Evolutionary conservation across 305 asterid genomes (phyloP), one percentile per base, ranked within the genome.

Genomic region (Fraxinus velutina): DNA sequence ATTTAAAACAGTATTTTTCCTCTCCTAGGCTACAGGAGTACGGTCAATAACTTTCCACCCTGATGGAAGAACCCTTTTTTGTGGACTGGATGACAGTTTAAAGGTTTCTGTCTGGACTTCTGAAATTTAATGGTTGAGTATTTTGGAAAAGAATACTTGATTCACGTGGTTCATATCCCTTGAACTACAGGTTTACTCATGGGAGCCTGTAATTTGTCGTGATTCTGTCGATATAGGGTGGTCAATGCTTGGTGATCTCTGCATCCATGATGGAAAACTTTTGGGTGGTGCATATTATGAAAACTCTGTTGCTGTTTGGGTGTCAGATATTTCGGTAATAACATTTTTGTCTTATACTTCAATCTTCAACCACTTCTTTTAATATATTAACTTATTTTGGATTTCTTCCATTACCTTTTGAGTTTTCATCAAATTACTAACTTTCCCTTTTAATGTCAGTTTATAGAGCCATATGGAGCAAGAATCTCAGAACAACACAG

Each of bases 201-300:
- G 99, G 99, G 98, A 96, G 86, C 99, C 99, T 82, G 92, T 91
- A 76, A 86, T 89, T 78, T 96, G 97, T 85, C 98, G 91, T 44
- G 98, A 96, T 83, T 89, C 98, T 47, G 91, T 96, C 87, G 97
- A 92, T 81, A 94, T 96, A 97, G 98, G 98, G 79, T 96, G 99
- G 98, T 93, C 99, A 42, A 90, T 94, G 1, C 89, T 96, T 79
- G 97, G 98, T 71, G 99, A 94, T 87, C 90, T 94, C 74, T 92
- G 98, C 84, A 82, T 96, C 81, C 92, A 92, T 39, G 99, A 96
- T 57, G 98, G 96, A 75, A 96, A 93, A 84, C 95, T 96, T 83
- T 86, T 96, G 87, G 98, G 99, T 42, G 97, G 97, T 81, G 91
- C 99, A 83, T 92, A 94, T 89, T 90, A 90, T 85, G 96, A 93